These are phyloP conservation scores for Vicia villosa DNA, from an alignment of 306 rosid genomes.

Conservation along the genomic window DNA sequence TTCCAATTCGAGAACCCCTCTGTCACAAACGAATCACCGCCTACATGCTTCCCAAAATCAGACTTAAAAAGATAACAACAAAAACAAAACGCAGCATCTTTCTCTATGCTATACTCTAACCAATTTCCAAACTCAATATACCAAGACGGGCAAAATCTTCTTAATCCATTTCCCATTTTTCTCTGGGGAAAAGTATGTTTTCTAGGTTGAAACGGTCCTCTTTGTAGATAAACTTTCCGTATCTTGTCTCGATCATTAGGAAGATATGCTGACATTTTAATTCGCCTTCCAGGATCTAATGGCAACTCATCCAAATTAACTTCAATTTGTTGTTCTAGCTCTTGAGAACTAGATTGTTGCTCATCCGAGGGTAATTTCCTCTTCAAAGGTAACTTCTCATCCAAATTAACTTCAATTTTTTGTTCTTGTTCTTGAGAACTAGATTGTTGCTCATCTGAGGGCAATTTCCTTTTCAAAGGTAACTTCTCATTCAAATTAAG, in stretches of 20 bases:
- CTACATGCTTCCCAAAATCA: neutral
- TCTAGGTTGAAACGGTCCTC: constrained; percentile 3
- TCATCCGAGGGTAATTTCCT: constrained; percentile 3
- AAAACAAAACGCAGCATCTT: constrained; percentile 14
- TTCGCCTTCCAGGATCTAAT: constrained; percentile 10
- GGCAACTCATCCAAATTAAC: constrained; percentile 19
- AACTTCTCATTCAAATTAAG: constrained; percentile 6
- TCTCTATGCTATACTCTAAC: constrained; percentile 19
- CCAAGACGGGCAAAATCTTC: constrained; percentile 24
- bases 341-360: neutral
- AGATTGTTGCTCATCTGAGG: neutral
- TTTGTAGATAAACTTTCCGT: neutral
- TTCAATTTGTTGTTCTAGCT: constrained; percentile 8
- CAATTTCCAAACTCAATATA: constrained; percentile 13
- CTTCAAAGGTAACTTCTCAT: constrained; percentile 4
- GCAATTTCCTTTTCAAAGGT: neutral
- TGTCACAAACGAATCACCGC: constrained; percentile 8
- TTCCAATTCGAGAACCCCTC: constrained; percentile 6
- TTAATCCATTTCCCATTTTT: neutral
- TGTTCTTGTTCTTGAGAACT: neutral
- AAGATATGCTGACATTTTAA: constrained; percentile 12
- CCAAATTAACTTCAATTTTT: constrained; percentile 7
- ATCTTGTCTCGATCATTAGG: constrained; percentile 7
- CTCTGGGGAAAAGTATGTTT: constrained; percentile 21
- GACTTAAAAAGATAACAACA: constrained; percentile 22